These are phyloP conservation scores for Phytopythium chamaehyphon DNA, from an alignment of 352 stramenopile genomes.

Conservation along the genomic window DNA sequence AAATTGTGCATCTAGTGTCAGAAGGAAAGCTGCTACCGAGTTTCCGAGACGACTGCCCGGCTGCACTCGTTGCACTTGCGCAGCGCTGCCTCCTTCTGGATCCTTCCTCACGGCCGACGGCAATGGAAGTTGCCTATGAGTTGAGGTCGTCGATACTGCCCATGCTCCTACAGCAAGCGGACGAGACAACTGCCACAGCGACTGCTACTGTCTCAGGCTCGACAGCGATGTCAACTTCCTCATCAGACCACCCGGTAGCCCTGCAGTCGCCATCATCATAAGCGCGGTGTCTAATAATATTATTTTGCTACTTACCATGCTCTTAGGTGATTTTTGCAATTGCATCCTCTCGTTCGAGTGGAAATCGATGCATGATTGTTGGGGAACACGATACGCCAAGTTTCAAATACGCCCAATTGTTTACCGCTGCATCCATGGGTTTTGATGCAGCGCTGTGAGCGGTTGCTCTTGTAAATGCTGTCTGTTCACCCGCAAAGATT, in stretches of 20 bases:
- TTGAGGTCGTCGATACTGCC: conserved; percentile 51
- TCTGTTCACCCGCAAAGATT: conserved; percentile 2
- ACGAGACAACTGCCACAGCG: background rate
- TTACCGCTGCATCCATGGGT: no score
- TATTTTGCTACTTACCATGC: no score
- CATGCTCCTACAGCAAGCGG: conserved; percentile 24
- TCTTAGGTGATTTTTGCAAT: no score
- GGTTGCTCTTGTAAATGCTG: background rate
- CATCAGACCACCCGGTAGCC: background rate
- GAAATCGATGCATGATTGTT: no score
- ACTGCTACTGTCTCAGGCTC: conserved; percentile 2
- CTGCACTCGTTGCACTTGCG: conserved; percentile 46
- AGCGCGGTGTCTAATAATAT: no score
- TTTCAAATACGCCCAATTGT: no score
- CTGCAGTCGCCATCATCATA: background rate
- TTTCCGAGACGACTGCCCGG: conserved; percentile 62
- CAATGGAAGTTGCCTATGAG: conserved; percentile 64
- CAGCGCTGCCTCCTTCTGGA: conserved; percentile 62
- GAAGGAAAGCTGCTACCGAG: conserved; percentile 71
- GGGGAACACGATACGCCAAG: no score
- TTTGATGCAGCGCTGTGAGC: no score
- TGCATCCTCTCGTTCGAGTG: no score
- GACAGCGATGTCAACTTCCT: conserved; percentile 2
- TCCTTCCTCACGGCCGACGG: conserved; percentile 51
- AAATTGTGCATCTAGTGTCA: conserved; percentile 79